Base-by-base conservation (phyloP, 2,329 filamentous ascomycete species). In the Alternaria sp. region DNA sequence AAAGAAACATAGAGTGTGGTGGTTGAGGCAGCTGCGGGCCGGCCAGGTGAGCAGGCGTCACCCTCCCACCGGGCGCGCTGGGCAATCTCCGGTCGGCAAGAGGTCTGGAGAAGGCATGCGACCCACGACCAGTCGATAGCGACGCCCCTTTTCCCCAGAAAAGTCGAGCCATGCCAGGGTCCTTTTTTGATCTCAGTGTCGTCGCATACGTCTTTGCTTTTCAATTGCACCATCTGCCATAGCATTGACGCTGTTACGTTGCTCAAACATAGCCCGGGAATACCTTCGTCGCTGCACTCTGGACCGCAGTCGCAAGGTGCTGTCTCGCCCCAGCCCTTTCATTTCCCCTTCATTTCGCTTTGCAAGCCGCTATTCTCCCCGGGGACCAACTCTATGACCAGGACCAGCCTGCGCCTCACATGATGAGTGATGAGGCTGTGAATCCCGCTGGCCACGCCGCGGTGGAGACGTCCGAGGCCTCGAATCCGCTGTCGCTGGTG, bases 331-430 rank as follows among this genome's bases (percentile, higher is more conserved):
- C 62, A 67, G 65, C 68, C 66, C 69, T 64, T 73, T 75, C 73
- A 77, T 74, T 75, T 76, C 73, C 66, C 68, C 63, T 72, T 75
- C 73, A 77, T 74, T 75, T 76, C 73, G 69, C 67, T 66, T 64
- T 66, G 51, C 60, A 51, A 59, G 66, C 73, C 70, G 65, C 65
- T 57, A 59, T 74, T 71, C 71, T 73, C 63, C 70, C 67, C 69
- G 62, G 57, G 64, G 36, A 57, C 64, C 59, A 55, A 59, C 65
- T 72, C 68, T 63, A 76, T 77, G 76, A 75, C 65, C 73, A 66
- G 64, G 69, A 73, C 67, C 64, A 36, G 49, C 28, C 49, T 69
- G 67, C 66, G 68, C 68, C 64, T 62, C 68, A 63, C 63, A 59
- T 66, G 67, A 74, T 71, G 71, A 78, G 77, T 74, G 69, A 74